Percentiles rank a stretch among this genome's conserved stretches.
These are phyloP conservation scores for Rhodomyrtus tomentosa DNA, from an alignment of 345 rosid species.

Conservation along the genomic window DNA sequence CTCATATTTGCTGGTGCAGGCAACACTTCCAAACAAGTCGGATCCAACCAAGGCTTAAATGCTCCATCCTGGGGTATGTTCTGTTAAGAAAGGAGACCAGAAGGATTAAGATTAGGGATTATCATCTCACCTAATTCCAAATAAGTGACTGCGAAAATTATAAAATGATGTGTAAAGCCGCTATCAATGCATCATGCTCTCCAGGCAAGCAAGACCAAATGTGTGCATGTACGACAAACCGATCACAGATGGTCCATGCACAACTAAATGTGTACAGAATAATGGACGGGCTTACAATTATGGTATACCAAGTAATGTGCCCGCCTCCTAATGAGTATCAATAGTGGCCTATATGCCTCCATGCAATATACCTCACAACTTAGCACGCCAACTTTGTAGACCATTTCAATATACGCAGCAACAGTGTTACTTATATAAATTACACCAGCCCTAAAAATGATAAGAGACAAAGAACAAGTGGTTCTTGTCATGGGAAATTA, in stretches of 20 bases:
- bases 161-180: background rate
- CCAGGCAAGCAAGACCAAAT: background rate
- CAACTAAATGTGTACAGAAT: background rate
- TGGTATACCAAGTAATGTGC: background rate
- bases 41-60: conserved; percentile 48
- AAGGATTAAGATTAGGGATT: background rate
- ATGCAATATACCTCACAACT: background rate
- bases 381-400: background rate
- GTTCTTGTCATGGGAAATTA: background rate
- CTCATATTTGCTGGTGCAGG: background rate
- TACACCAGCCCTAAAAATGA: background rate
- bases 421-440: background rate
- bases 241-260: background rate
- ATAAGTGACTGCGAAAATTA: background rate
- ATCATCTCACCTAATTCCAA: background rate
- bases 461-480: too few species aligned
- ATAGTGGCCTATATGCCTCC: background rate
- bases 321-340: background rate
- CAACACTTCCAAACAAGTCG: conserved; percentile 11
- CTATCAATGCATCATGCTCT: background rate
- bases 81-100: conserved; percentile 15
- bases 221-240: background rate
- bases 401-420: background rate
- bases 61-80: conserved; percentile 28
- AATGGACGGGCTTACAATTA: background rate